phyloP scores from a whole-genome alignment of 164 flowering plant species.

The Cinnamomum chago region DNA sequence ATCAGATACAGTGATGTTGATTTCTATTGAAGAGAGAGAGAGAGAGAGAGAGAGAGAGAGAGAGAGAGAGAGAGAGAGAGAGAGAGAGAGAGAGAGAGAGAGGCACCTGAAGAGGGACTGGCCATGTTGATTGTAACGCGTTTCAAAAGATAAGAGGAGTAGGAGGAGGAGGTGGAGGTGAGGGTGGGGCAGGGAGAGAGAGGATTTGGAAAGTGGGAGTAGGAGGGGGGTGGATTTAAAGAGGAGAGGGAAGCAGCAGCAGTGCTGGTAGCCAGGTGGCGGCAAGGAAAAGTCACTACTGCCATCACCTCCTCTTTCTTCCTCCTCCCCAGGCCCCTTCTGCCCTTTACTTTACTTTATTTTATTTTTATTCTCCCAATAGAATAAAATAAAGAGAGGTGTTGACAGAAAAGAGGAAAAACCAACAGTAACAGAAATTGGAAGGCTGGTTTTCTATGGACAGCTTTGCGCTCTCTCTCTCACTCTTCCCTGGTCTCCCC shows the following conservation, averaged over 20 bases:
- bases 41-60: not conserved
- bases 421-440: too few species aligned
- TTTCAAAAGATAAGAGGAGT: not conserved
- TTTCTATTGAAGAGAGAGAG: not conserved
- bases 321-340: not conserved
- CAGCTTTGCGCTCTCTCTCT: too few species aligned
- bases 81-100: not conserved
- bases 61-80: not conserved
- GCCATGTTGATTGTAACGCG: slow-evolving; percentile 16
- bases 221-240: not conserved
- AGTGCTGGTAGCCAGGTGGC: not conserved
- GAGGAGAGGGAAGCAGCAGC: not conserved
- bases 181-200: not conserved
- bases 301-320: not conserved
- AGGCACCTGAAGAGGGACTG: slow-evolving; percentile 19
- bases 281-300: not conserved
- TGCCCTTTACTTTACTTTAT: too few species aligned
- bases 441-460: too few species aligned
- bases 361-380: too few species aligned
- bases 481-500: too few species aligned
- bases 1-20: not conserved
- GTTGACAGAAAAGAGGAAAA: too few species aligned
- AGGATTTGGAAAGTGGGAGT: not conserved
- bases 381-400: too few species aligned
- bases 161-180: not conserved